phyloP scores from a whole-genome alignment of 2,329 filamentous ascomycete species.

The Talaromyces albobiverticillius region DNA sequence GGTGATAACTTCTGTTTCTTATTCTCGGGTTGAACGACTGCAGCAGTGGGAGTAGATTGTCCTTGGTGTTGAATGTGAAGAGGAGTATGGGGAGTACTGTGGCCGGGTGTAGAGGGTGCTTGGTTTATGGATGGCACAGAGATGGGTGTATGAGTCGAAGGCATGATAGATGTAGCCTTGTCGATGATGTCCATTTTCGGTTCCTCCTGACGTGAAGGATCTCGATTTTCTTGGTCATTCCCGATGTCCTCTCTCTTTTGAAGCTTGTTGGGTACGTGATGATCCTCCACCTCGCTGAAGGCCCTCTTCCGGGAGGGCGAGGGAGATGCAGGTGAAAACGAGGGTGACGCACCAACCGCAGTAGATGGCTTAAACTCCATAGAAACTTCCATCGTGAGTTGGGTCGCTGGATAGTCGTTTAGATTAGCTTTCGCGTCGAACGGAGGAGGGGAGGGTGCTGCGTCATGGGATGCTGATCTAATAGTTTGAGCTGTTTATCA shows the following conservation, averaged over 20 bases:
- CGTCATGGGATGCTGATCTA: not conserved
- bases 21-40: not conserved
- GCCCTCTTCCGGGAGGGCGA: constrained; percentile 12
- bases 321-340: not conserved
- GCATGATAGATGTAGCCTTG: not conserved
- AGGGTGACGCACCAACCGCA: not conserved
- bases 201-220: not conserved
- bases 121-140: not conserved
- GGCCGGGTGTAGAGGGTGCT: not conserved
- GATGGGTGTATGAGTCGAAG: not conserved
- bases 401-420: not conserved
- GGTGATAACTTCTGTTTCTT: constrained; percentile 14
- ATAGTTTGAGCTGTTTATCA: too few species aligned
- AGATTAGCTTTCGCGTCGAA: not conserved
- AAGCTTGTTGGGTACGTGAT: not conserved
- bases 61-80: not conserved
- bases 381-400: constrained; percentile 13
- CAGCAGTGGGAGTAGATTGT: not conserved
- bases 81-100: not conserved
- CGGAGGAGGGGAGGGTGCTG: too few species aligned
- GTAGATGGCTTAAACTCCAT: constrained; percentile 4
- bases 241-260: not conserved
- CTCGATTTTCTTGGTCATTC: constrained; percentile 9
- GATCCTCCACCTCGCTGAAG: constrained; percentile 13
- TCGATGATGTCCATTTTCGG: constrained; percentile 3